A percentile compares a stretch with the other conserved stretches of the same genome.
phyloP scores from a whole-genome alignment of 495 filamentous ascomycete genomes.

The Amniculicola lignicola region DNA sequence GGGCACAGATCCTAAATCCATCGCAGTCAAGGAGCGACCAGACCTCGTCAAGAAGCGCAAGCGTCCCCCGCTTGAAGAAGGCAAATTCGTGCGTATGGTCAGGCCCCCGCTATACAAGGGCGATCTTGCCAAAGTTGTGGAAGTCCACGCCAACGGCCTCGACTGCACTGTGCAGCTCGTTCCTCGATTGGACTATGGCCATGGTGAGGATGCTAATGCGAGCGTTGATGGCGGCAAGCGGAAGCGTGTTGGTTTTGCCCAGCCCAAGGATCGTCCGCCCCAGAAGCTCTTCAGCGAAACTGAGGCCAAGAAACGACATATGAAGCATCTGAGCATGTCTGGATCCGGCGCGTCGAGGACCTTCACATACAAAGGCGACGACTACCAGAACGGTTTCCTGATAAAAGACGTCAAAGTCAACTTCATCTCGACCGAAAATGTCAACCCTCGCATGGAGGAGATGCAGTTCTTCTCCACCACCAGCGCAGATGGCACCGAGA shows the following conservation, averaged over 20 bases:
- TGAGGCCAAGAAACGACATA: constrained; percentile 86
- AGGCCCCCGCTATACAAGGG: constrained; percentile 72
- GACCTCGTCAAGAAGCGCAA: constrained; percentile 88
- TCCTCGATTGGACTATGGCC: constrained; percentile 86
- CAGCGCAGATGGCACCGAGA: constrained; percentile 86
- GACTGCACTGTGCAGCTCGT: constrained; percentile 83
- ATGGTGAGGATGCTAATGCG: constrained; percentile 70
- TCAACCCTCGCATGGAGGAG: constrained; percentile 91
- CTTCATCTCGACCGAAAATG: constrained; percentile 74
- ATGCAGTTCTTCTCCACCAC: constrained; percentile 89
- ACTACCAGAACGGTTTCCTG: constrained; percentile 88
- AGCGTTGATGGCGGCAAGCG: constrained; percentile 70
- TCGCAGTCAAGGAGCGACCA: constrained; percentile 97
- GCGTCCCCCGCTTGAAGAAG: constrained; percentile 78
- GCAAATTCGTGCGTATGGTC: constrained; percentile 87
- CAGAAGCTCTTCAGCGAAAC: constrained; percentile 89
- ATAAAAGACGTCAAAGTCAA: constrained; percentile 93
- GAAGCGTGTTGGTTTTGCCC: constrained; percentile 35
- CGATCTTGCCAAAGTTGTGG: constrained; percentile 90
- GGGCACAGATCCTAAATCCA: constrained; percentile 69
- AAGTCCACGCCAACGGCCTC: constrained; percentile 87
- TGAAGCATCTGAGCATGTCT: constrained; percentile 55
- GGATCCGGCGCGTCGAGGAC: constrained; percentile 51
- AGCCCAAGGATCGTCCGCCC: constrained; percentile 62
- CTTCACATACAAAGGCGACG: constrained; percentile 82